Conservation (phyloP, 768 basidiomycete species). For the Lanmaoa rubissima region DNA sequence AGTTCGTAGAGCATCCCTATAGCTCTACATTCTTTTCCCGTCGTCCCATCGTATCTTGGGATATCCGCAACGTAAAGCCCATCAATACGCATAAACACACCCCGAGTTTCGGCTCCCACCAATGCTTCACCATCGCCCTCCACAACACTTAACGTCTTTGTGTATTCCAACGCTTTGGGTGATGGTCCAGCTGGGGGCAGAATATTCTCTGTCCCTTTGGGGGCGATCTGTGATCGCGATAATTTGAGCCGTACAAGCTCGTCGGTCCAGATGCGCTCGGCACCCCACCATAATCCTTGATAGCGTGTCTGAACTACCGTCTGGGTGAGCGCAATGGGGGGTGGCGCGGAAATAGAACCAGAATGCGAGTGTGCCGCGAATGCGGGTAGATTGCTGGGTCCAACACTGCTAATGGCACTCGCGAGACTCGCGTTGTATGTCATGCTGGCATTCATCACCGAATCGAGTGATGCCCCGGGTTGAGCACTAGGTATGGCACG, state of each 20-base stretch:
- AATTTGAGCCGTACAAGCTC: constrained; percentile 81
- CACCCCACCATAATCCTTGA: constrained; percentile 89
- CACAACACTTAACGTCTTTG: constrained; percentile 11
- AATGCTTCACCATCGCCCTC: constrained; percentile 5
- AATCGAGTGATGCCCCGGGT: constrained; percentile 34
- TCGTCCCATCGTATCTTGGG: constrained; percentile 38
- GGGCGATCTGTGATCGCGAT: constrained; percentile 63
- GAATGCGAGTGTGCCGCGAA: not conserved
- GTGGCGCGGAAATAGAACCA: constrained; percentile 15
- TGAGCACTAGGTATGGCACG: constrained; percentile 9
- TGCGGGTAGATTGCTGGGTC: constrained; percentile 4
- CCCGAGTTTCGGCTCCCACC: constrained; percentile 40
- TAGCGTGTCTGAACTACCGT: constrained; percentile 53
- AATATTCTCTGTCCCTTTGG: constrained; percentile 59
- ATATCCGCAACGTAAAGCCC: constrained; percentile 64
- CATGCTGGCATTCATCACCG: constrained; percentile 47
- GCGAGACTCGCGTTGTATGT: constrained; percentile 39
- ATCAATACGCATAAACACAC: constrained; percentile 71
- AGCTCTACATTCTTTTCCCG: constrained; percentile 59
- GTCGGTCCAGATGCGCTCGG: constrained; percentile 83
- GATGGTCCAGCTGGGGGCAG: constrained; percentile 59
- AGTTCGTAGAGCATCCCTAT: constrained; percentile 77
- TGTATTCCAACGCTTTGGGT: constrained; percentile 30
- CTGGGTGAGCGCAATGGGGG: constrained; percentile 25
- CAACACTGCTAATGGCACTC: not conserved